phyloP scores from a whole-genome alignment of 1,139 yeast genomes.

The Meyerozyma sp. region DNA sequence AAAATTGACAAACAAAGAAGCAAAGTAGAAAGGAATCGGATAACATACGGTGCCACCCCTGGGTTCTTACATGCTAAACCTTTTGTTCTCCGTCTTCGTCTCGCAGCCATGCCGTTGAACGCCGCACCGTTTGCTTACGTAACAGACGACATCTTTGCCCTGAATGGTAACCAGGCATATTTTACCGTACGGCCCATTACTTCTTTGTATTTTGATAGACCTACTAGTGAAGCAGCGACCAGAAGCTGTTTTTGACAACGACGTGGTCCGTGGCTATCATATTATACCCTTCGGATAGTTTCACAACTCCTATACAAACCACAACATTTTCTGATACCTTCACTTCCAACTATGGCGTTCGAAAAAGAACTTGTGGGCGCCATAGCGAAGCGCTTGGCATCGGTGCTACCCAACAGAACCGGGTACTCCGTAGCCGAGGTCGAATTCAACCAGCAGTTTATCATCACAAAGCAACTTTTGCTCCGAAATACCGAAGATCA shows the following conservation, averaged over 20 bases:
- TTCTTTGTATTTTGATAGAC: background rate
- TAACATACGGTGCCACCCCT: no score
- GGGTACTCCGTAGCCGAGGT: slow-evolving; percentile 40
- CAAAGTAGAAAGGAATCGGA: no score
- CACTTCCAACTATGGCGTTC: background rate
- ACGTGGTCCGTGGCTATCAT: background rate
- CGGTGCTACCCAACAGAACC: slow-evolving; percentile 35
- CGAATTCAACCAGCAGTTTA: slow-evolving; percentile 38
- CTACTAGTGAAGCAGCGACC: background rate
- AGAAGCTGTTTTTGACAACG: background rate
- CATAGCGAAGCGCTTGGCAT: slow-evolving; percentile 20
- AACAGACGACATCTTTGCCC: background rate
- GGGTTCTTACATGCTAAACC: background rate
- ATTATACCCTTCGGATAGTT: background rate
- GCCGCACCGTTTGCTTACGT: background rate
- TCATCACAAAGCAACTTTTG: slow-evolving; percentile 27
- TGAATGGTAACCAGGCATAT: background rate
- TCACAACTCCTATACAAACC: no score
- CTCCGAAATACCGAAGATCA: slow-evolving; percentile 15
- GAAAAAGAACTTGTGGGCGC: slow-evolving; percentile 1
- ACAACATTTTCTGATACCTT: background rate
- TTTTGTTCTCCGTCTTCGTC: background rate
- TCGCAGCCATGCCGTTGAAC: background rate
- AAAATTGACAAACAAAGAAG: no score
- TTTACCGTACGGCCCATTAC: background rate